Base-by-base conservation (phyloP, 805 yeast species). In the Kodamaea kakaduensis region DNA sequence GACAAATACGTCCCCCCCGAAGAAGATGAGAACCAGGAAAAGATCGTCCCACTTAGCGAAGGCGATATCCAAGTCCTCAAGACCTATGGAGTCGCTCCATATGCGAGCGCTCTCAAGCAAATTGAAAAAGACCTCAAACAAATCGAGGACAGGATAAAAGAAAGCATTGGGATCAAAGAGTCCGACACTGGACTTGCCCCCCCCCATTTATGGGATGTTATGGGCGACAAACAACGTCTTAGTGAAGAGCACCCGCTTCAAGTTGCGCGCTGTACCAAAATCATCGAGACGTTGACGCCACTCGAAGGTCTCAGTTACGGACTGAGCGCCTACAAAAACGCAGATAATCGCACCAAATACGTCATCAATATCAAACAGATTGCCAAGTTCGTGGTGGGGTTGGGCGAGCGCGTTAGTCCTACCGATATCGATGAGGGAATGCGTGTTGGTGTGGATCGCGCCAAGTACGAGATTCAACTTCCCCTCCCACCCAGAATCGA, bases 371-470 rank as follows among this genome's bases (percentile, higher is more conserved):
- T 93, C 58, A 93, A 94, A 64, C 99, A 94, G 61, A 90, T 93
- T 49, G 99, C 99, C 44, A 93, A 93, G 61, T 93, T 93, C 56
- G 97, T 93, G 29, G 98, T 93, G 31, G 94, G 90, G 3, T 70
- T 93, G 41, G 99, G 97, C 31, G 97, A 94, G 59, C 78, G 95
- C 45, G 97, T 93, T 9, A 84, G 96, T 9, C 98, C 98, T 22
- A 93, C 98, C 0, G 99, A 93, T 72, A 89, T 93, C 38, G 98
- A 93, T 64, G 98, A 94, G 63, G 97, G 98, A 36, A 94, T 93
- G 98, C 78, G 98, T 59, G 97, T 93, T 24, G 99, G 99, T 54
- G 98, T 93, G 38, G 98, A 94, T 59, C 79, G 98, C 61, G 88
- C 85, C 53, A 90, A 90, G 64, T 93, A 93, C 64, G 95, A 89